phyloP scores from a whole-genome alignment of 495 filamentous ascomycete species.

The Lentithecium fluviatile region DNA sequence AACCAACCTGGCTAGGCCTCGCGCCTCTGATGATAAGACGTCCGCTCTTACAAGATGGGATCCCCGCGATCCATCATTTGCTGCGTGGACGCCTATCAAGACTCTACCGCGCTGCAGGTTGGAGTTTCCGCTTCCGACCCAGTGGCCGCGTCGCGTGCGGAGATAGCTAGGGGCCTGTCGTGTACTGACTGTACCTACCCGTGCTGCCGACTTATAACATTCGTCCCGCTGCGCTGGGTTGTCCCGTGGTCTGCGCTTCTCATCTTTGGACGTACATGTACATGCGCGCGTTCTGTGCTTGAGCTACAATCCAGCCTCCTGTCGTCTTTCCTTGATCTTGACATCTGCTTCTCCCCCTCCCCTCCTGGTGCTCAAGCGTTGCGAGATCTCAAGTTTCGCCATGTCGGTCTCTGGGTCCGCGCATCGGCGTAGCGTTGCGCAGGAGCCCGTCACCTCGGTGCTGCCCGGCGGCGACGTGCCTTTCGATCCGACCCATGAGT shows the following conservation, averaged over 20 bases:
- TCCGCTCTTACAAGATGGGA: constrained; percentile 4
- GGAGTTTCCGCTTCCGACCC: constrained; percentile 12
- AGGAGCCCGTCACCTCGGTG: constrained; percentile 66
- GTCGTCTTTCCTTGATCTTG: no score
- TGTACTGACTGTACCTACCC: no score
- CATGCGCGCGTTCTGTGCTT: constrained; percentile 7
- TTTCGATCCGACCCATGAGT: constrained; percentile 50
- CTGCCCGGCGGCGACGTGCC: constrained; percentile 65
- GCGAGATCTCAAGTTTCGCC: no score
- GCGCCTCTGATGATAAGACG: neutral
- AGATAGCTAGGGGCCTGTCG: no score
- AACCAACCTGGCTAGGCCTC: neutral
- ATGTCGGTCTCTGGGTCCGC: neutral
- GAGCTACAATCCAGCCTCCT: no score
- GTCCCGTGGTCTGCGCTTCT: constrained; percentile 19
- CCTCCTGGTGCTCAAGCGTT: no score
- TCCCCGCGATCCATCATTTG: constrained; percentile 20
- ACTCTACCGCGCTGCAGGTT: neutral
- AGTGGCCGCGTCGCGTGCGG: no score
- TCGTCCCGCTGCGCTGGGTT: constrained; percentile 13
- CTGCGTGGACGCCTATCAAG: neutral
- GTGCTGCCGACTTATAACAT: neutral
- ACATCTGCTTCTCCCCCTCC: no score
- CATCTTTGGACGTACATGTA: constrained; percentile 12
- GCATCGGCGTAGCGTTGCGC: constrained; percentile 41